A percentile compares a stretch with the other conserved stretches of the same genome.
phyloP scores from a whole-genome alignment of 2,329 filamentous ascomycete species.

The Curvularia spicifera region DNA sequence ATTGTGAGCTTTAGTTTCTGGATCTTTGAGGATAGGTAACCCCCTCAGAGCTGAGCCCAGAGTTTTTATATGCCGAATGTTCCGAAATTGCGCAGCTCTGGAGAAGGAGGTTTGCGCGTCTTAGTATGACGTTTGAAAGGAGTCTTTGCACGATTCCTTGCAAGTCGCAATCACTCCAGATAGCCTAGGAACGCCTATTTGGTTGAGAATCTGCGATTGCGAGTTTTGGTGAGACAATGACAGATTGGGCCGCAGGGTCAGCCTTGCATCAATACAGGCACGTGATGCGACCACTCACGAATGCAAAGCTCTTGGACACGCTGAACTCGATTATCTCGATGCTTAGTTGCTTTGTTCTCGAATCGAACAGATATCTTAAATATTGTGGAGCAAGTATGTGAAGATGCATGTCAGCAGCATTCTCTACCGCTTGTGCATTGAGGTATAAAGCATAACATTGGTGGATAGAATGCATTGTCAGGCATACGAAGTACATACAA shows the following conservation, averaged over 20 bases:
- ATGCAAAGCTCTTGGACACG: neutral
- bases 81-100: neutral
- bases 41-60: neutral
- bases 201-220: neutral
- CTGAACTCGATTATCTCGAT: no score
- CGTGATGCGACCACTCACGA: neutral
- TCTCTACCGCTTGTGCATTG: neutral
- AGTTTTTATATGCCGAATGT: neutral
- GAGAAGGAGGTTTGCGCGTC: neutral
- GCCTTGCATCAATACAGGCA: neutral
- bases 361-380: neutral
- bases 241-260: neutral
- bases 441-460: neutral
- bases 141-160: neutral
- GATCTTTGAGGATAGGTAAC: neutral
- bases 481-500: neutral
- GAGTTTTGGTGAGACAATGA: neutral
- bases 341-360: neutral
- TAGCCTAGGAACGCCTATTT: neutral
- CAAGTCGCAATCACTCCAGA: neutral
- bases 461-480: neutral
- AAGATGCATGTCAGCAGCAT: neutral
- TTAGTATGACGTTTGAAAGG: neutral
- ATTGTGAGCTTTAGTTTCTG: constrained; percentile 17
- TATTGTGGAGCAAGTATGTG: neutral